These are phyloP conservation scores for Xylaria hypoxylon DNA, from an alignment of 2,329 filamentous ascomycete genomes.

Conservation along the genomic window DNA sequence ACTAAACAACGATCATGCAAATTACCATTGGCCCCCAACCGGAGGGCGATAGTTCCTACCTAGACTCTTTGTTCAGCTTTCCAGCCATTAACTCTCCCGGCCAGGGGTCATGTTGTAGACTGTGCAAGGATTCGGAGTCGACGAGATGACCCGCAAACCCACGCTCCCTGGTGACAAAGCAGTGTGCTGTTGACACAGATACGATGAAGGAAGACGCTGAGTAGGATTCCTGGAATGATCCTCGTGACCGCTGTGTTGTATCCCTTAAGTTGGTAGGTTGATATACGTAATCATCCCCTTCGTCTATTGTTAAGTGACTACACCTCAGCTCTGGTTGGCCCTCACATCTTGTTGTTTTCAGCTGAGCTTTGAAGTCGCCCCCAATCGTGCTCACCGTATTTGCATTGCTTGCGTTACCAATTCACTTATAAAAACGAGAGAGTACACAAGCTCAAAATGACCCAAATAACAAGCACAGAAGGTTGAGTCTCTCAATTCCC, in stretches of 20 bases:
- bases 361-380: constrained; percentile 40
- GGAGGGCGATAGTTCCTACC: constrained; percentile 16
- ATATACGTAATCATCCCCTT: constrained; percentile 36
- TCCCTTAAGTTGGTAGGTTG: constrained; percentile 36
- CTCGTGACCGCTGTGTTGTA: constrained; percentile 33
- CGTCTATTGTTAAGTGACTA: constrained; percentile 12
- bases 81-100: constrained; percentile 21
- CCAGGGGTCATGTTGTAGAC: constrained; percentile 9
- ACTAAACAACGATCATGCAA: constrained; percentile 40
- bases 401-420: constrained; percentile 4
- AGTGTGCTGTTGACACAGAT: constrained; percentile 23
- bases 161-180: constrained; percentile 27
- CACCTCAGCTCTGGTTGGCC: constrained; percentile 41
- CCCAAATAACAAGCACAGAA: constrained; percentile 37
- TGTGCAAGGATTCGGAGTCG: constrained; percentile 31
- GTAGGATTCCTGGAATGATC: constrained; percentile 25
- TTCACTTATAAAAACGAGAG: constrained; percentile 41
- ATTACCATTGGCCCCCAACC: constrained; percentile 37
- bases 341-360: constrained; percentile 41
- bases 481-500: constrained; percentile 44
- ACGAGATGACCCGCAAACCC: constrained; percentile 35
- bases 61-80: constrained; percentile 24
- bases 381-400: constrained; percentile 31
- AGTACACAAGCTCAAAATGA: constrained; percentile 40
- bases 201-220: constrained; percentile 30